Percentiles rank a stretch among this genome's conserved stretches.
Conservation (phyloP, 164 flowering plant genomes). For the Aristolochia californica region DNA sequence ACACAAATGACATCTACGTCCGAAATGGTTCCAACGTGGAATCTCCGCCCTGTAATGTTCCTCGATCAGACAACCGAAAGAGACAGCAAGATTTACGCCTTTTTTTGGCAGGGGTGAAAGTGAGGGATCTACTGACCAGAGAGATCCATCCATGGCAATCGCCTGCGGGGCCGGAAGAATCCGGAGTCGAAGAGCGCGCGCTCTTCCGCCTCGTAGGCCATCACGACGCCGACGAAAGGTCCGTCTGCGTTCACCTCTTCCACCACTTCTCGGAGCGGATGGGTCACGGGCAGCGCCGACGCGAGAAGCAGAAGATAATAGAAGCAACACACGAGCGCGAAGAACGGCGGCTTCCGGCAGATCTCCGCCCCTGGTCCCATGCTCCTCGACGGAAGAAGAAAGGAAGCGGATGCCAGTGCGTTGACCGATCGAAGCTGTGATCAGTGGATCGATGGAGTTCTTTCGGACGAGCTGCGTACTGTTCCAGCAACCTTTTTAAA, state of each 20-base stretch:
- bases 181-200: constrained; percentile 15
- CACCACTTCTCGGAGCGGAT: constrained; percentile 22
- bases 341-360: too few species aligned
- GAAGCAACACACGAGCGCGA: too few species aligned
- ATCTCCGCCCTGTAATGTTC: constrained; percentile 32
- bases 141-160: constrained; percentile 27
- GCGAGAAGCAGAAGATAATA: too few species aligned
- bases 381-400: too few species aligned
- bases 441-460: too few species aligned
- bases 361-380: too few species aligned
- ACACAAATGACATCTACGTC: constrained; percentile 40
- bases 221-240: constrained; percentile 40
- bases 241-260: constrained; percentile 28
- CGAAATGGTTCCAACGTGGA: constrained; percentile 40
- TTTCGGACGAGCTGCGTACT: too few species aligned
- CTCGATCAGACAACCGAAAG: neutral
- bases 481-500: too few species aligned
- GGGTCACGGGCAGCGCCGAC: constrained; percentile 18
- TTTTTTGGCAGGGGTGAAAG: neutral
- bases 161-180: constrained; percentile 12
- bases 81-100: neutral
- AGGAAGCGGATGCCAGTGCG: too few species aligned
- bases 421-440: too few species aligned
- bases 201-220: constrained; percentile 35
- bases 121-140: constrained; percentile 24